Evolutionary conservation across 1,284 basidiomycete species (phyloP).

Genomic region (Tylopilus sp.): DNA sequence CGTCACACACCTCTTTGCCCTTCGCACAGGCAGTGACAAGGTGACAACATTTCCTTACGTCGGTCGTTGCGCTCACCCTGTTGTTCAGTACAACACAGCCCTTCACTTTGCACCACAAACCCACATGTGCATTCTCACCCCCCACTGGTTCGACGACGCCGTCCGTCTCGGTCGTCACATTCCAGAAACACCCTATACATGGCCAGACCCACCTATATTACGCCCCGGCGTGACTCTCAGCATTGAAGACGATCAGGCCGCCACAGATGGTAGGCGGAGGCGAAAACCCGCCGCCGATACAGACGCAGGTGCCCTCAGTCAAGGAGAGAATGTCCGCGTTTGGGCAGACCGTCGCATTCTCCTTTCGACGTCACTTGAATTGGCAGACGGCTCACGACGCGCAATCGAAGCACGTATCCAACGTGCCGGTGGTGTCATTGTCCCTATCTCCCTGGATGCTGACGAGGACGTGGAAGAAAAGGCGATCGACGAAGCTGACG

Average conservation of each 20-base stretch:
- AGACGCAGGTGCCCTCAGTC: background rate
- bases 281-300: slow-evolving; percentile 10
- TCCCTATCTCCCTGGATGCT: slow-evolving; percentile 39
- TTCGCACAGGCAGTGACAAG: slow-evolving; percentile 50
- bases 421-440: slow-evolving; percentile 55
- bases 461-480: slow-evolving; percentile 41
- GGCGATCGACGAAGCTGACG: slow-evolving; percentile 54
- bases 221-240: slow-evolving; percentile 25
- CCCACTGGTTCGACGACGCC: slow-evolving; percentile 84
- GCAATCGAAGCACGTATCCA: slow-evolving; percentile 59
- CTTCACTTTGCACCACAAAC: slow-evolving; percentile 56
- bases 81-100: slow-evolving; percentile 52
- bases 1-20: slow-evolving; percentile 81
- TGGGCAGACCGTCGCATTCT: slow-evolving; percentile 59
- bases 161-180: slow-evolving; percentile 62
- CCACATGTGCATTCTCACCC: slow-evolving; percentile 62
- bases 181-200: slow-evolving; percentile 63
- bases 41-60: slow-evolving; percentile 9
- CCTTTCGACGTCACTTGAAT: slow-evolving; percentile 54
- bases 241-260: slow-evolving; percentile 17
- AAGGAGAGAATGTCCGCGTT: slow-evolving; percentile 34
- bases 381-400: slow-evolving; percentile 47
- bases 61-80: background rate
- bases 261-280: slow-evolving; percentile 19
- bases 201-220: slow-evolving; percentile 65